Percentiles rank a stretch among this genome's conserved stretches.
Evolutionary conservation across 345 rosid species (phyloP).

Genomic region (Syzygium aqueum): DNA sequence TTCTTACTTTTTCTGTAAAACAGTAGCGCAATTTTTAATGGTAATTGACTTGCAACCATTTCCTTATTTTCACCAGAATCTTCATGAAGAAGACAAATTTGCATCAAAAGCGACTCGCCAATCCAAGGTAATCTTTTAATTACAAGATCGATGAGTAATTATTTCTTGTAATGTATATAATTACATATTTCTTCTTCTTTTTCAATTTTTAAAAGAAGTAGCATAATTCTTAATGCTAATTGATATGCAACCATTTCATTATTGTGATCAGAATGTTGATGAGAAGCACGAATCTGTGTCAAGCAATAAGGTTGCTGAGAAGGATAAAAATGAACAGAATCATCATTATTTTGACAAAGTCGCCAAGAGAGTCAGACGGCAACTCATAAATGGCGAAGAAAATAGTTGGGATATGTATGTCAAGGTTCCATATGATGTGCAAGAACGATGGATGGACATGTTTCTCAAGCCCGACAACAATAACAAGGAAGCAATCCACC

Average conservation of each 20-base stretch:
- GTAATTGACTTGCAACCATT: too few relatives aligned
- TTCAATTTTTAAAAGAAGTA: neutral
- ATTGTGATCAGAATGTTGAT: neutral
- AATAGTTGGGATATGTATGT: neutral
- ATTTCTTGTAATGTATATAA: neutral
- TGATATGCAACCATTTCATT: neutral
- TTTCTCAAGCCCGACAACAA: neutral
- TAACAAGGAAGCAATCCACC: neutral
- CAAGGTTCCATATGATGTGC: neutral
- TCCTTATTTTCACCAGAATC: neutral
- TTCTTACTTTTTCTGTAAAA: too few relatives aligned
- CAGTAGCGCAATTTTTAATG: too few relatives aligned
- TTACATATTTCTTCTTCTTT: neutral
- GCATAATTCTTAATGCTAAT: neutral
- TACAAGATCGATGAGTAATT: neutral
- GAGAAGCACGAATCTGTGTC: neutral
- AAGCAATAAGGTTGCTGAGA: neutral
- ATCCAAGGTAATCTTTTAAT: neutral
- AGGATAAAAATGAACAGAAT: neutral
- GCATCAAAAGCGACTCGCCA: neutral
- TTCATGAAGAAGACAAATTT: neutral
- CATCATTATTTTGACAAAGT: neutral
- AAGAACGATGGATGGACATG: neutral
- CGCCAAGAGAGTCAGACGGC: neutral
- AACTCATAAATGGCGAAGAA: neutral